These are phyloP conservation scores for Penicillium atrosanguineum DNA, from an alignment of 495 filamentous ascomycete genomes.

Conservation along the genomic window DNA sequence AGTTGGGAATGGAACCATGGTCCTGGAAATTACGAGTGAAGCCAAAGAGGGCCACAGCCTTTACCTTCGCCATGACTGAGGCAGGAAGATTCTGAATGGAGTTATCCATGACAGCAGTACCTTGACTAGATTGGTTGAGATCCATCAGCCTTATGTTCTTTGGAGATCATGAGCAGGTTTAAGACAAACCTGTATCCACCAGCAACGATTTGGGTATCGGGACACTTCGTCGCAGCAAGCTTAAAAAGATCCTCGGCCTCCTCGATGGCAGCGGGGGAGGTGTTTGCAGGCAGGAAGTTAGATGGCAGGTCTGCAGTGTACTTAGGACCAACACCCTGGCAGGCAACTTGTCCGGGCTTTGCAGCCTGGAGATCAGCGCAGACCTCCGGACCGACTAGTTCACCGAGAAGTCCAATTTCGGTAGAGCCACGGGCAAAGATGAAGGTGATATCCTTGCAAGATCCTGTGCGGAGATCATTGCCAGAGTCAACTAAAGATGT, in stretches of 20 bases:
- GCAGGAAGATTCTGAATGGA: conserved; percentile 42
- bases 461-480: conserved; percentile 46
- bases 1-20: conserved; percentile 43
- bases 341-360: conserved; percentile 31
- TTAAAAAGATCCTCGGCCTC: conserved; percentile 37
- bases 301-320: conserved; percentile 29
- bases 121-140: conserved; percentile 42
- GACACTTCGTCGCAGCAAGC: conserved; percentile 45
- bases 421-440: conserved; percentile 51
- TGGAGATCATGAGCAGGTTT: background rate
- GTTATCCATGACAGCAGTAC: conserved; percentile 52
- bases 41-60: conserved; percentile 54
- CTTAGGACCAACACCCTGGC: conserved; percentile 36
- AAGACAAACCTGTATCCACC: conserved; percentile 47
- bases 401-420: conserved; percentile 31
- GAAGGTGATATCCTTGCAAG: conserved; percentile 49
- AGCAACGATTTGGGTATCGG: conserved; percentile 53
- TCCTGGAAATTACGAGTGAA: conserved; percentile 57
- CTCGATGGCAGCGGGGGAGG: conserved; percentile 39
- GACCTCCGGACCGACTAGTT: conserved; percentile 38
- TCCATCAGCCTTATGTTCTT: background rate
- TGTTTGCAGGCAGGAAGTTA: conserved; percentile 27
- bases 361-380: conserved; percentile 31
- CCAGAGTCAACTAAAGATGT: conserved; percentile 2
- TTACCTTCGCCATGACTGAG: conserved; percentile 45